Base-by-base conservation (phyloP, 495 filamentous ascomycete species). In the Penicillium coprophilum region DNA sequence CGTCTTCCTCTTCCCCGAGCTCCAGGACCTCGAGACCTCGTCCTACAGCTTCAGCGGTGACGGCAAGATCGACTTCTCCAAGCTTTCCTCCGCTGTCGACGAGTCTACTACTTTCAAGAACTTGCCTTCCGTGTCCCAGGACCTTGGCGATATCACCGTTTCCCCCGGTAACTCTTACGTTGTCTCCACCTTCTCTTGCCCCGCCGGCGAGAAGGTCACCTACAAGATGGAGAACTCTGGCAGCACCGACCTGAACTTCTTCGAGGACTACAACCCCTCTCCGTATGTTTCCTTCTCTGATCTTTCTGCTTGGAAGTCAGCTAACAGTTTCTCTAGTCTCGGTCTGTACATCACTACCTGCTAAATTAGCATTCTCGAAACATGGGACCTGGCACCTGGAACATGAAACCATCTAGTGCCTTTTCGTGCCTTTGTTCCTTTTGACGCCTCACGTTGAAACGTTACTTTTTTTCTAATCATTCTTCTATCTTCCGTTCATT, bases 261-360 rank as follows among this genome's bases (percentile, higher is more conserved):
- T 85, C 68, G 75, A 91, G 66, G 81, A 87, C 65, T 84, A 65
- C 56, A 83, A 81, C 59, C 81, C 81, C 21, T 73, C 74, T 50
- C 82, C 86, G 62, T 76, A 70, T 61, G 74, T 73, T 36, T 23
- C 55, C 27, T 30, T 9, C 28, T 20, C 9, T 11, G 21, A 15
- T 19, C 27, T 11, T 24, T 15, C 11, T 53, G 19, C 39, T 2
- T 4, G 20, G 57, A 32, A 28, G 17, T 47, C 13, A 17, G 49
- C 67, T 75, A 70, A 76, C 61, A 10, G 46, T 21, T 6, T 30
- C 15, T 50, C 9, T 50, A 76, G 73, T 45, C 78, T 88, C 56
- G 86, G 87, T 40, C 67, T 89, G 56, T 89, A 79, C 69, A 76
- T 90, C 58, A 82, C 79, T 41, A 67, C 69, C 20, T 85, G 82